Base-by-base conservation (phyloP, 805 yeast species). In the Ogataea trehaloabstinens region DNA sequence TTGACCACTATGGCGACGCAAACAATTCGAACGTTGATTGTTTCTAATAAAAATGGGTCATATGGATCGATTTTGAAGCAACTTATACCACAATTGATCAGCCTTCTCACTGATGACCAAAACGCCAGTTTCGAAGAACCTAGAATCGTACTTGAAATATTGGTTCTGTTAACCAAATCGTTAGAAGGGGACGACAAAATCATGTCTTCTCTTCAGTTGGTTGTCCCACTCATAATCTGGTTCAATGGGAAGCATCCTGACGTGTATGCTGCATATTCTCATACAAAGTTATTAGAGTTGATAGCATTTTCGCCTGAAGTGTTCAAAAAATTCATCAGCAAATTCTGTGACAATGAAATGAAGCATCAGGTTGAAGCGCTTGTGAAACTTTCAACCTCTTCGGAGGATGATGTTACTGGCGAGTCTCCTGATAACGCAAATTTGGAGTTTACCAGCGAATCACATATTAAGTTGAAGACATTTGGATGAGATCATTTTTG, bases 1-100 rank as follows among this genome's bases (percentile, higher is more conserved):
- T 49, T 68, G 6, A 48, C 50, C 28, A 56, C 67, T 0, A 62
- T 76, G 7, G 66, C 76, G 0, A 65, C 80, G 10, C 89, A 82
- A 46, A 81, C 93, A 12, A 66, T 83, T 35, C 81, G 73, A 49
- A 68, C 81, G 0, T 62, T 86, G 30, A 66, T 83, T 28, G 53
- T 61, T 6, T 39, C 56, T 3, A 56, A 53, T 5, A 47, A 49
- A 0, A 41, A 53, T 2, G 46, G 51, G 4, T 57, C 67, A 4
- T 63, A 71, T 6, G 59, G 64, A 4, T 39, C 49, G 4, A 56
- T 74, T 1, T 61, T 80, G 27, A 68, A 69, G 39, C 61, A 60
- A 12, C 53, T 78, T 20, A 58, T 84, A 3, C 74, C 79, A 6
- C 61, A 62, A 24, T 51, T 79, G 12, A 61, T 79, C 1, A 44